Conservation (phyloP, 2,329 filamentous ascomycete genomes). For the Zalaria obscura region DNA sequence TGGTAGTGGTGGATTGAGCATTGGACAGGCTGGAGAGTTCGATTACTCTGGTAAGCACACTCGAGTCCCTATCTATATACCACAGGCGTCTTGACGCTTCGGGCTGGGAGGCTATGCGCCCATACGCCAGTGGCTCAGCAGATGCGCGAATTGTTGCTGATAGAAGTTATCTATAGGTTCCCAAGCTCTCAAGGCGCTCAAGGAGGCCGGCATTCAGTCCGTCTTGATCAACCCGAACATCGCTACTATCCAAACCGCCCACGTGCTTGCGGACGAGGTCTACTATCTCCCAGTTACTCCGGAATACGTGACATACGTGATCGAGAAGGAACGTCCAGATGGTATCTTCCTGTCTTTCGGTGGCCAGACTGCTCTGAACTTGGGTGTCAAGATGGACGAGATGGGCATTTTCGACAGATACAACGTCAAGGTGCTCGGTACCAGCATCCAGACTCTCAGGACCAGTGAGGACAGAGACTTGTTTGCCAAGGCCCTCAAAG, state of each 20-base stretch:
- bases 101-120: too few relatives aligned
- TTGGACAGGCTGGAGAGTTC: conserved; percentile 96
- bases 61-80: too few relatives aligned
- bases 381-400: conserved; percentile 94
- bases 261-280: conserved; percentile 89
- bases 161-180: conserved; percentile 45
- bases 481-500: conserved; percentile 87
- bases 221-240: conserved; percentile 98
- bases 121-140: too few relatives aligned
- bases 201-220: conserved; percentile 82
- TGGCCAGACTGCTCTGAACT: conserved; percentile 90
- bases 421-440: conserved; percentile 88
- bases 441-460: conserved; percentile 85
- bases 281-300: conserved; percentile 97
- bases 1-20: conserved; percentile 85
- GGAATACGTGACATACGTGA: conserved; percentile 95
- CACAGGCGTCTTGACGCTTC: too few relatives aligned
- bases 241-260: conserved; percentile 94
- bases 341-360: conserved; percentile 96
- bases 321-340: conserved; percentile 89
- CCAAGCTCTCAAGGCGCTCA: conserved; percentile 91
- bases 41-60: conserved; percentile 78
- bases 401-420: conserved; percentile 92
- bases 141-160: too few relatives aligned
- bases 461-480: conserved; percentile 91